phyloP scores from a whole-genome alignment of 257 asterid genomes.

The Nicotiana otophora region DNA sequence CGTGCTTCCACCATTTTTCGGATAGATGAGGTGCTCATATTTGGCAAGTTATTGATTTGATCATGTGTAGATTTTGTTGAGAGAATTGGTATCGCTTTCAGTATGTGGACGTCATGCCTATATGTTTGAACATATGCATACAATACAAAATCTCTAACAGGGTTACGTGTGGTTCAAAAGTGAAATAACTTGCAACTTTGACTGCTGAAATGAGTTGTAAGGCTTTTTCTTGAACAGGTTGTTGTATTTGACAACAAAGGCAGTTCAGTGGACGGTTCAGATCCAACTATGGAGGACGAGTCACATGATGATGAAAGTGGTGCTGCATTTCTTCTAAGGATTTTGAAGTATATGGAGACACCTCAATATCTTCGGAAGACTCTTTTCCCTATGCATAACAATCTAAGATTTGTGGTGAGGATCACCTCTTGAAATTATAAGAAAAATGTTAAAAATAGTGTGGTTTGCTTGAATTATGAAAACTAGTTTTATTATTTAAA shows the following conservation, averaged over 20 bases:
- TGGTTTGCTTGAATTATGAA: neutral
- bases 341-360: constrained; percentile 87
- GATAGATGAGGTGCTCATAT: constrained; percentile 63
- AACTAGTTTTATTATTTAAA: neutral
- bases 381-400: constrained; percentile 77
- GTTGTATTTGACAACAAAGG: constrained; percentile 70
- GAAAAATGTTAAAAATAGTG: neutral
- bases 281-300: constrained; percentile 30
- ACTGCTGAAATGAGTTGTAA: neutral
- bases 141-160: neutral
- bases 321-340: constrained; percentile 74
- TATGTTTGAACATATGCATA: neutral
- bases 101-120: neutral
- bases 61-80: neutral
- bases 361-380: constrained; percentile 95
- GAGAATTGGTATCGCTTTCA: neutral
- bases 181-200: neutral
- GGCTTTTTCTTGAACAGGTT: constrained; percentile 35
- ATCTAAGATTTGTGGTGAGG: constrained; percentile 86
- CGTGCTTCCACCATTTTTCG: constrained; percentile 90
- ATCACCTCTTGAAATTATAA: constrained; percentile 6
- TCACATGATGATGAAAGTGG: constrained; percentile 64
- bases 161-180: neutral
- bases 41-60: neutral
- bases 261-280: constrained; percentile 35